Evolutionary conservation across 2,329 filamentous ascomycete species (phyloP), one percentile per base, ranked within the genome.

Genomic region (Claviceps fusiformis): DNA sequence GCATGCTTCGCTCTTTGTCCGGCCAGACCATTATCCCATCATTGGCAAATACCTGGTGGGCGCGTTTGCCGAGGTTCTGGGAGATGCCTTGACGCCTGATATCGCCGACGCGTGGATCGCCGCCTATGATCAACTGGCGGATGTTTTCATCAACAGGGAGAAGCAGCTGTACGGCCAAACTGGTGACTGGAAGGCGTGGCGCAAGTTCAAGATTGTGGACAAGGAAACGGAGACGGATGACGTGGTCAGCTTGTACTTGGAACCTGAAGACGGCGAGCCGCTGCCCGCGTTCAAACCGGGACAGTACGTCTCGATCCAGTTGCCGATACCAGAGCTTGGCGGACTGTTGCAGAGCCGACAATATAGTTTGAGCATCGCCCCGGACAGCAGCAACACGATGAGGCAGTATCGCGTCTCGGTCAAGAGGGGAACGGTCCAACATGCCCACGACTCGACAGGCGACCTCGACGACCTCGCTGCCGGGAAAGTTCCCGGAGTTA

Each of bases 381-480:
- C 75, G 4, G 60, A 60, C 29, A 61, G 61, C 29, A 62, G 61
- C n/a, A 73, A 75, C 50, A 75, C 75, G 7, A 71, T 75, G 8
- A 71, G 73, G 17, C 78, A 82, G 68, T 88, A 88, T 69, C 80
- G 87, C 54, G 82, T 92, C 70, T 86, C 80, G 60, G 82, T 92
- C 58, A 91, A 90, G 76, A 85, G 81, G 59, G 81, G 77, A 41
- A 64, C 64, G 2, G 51, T 64, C 15, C 62, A 64, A 37, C 56
- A 43, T 2, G 45, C 43, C 35, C 17, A 62, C 33, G 61, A 62
- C 5, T 55, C 62, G 2, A 10, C 60, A 11, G 66, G 70, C 35
- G 72, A 72, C 51, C 59, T 68, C 5, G 63, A 70, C 35, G 72
- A 72, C 51, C 59, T 68, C 5, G 63, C 62, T 27, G 62, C 64